A percentile compares a stretch with the other conserved stretches of the same genome.
phyloP scores from a whole-genome alignment of 2,329 filamentous ascomycete species.

The Magnaporthiopsis poae region DNA sequence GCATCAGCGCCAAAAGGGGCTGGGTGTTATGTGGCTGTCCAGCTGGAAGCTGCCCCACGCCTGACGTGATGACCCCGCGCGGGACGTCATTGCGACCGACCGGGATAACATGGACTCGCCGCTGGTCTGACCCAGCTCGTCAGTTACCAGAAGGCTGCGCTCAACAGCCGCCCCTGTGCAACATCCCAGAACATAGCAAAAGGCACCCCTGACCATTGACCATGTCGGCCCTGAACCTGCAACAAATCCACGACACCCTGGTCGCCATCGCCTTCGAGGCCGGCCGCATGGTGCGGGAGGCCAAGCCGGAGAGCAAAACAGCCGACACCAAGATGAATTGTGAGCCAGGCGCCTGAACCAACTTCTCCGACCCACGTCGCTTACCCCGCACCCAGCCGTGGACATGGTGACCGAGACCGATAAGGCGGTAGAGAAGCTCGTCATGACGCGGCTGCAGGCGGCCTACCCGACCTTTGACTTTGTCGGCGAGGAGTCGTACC shows the following conservation, averaged over 20 bases:
- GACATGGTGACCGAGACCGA: constrained; percentile 62
- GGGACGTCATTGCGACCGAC: no score
- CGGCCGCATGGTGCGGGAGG: constrained; percentile 53
- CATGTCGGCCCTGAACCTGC: constrained; percentile 50
- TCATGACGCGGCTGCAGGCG: constrained; percentile 40
- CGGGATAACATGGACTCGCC: no score
- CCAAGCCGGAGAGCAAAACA: constrained; percentile 48
- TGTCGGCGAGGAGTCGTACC: constrained; percentile 70
- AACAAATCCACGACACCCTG: constrained; percentile 52
- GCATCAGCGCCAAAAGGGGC: no score
- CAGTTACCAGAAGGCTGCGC: background rate
- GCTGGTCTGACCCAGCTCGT: background rate
- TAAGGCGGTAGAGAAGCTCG: constrained; percentile 54
- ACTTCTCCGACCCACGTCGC: background rate
- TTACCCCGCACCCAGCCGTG: constrained; percentile 35
- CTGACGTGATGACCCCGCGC: background rate
- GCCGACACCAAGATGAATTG: constrained; percentile 57
- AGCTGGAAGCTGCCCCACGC: no score
- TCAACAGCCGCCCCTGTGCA: background rate
- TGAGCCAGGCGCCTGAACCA: constrained; percentile 21
- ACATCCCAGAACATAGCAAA: background rate
- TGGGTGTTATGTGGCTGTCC: background rate
- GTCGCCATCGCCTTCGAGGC: constrained; percentile 51
- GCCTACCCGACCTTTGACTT: constrained; percentile 51
- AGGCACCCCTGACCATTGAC: constrained; percentile 7